Evolutionary conservation across 495 filamentous ascomycete species (phyloP).

Genomic region (Hypomontagnella monticulosa): DNA sequence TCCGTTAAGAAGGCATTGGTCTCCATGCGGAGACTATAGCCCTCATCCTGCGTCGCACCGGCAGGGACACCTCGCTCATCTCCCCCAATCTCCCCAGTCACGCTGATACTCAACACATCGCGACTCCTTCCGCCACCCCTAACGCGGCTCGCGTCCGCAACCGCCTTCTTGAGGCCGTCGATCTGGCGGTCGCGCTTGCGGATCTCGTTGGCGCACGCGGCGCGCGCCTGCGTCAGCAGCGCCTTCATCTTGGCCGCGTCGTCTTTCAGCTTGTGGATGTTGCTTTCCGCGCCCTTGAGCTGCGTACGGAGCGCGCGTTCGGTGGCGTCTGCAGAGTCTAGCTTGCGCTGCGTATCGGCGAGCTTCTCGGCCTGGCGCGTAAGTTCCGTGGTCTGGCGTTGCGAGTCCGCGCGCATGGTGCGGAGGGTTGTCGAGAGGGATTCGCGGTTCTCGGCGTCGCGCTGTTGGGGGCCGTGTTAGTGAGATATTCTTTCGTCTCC

Average conservation of each 20-base stretch:
- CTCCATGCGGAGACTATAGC: slow-evolving; percentile 81
- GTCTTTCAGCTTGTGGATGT: slow-evolving; percentile 75
- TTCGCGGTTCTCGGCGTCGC: slow-evolving; percentile 87
- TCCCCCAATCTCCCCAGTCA: slow-evolving; percentile 57
- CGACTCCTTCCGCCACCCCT: slow-evolving; percentile 59
- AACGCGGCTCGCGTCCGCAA: slow-evolving; percentile 59
- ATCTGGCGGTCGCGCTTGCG: slow-evolving; percentile 91
- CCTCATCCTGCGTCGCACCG: slow-evolving; percentile 63
- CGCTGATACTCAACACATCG: slow-evolving; percentile 63
- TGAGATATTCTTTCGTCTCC: not conserved
- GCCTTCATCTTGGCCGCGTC: slow-evolving; percentile 81
- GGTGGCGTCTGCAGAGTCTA: slow-evolving; percentile 77
- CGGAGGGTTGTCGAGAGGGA: slow-evolving; percentile 81
- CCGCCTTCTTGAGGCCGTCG: slow-evolving; percentile 84
- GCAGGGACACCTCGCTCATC: slow-evolving; percentile 51
- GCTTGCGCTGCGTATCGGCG: slow-evolving; percentile 76
- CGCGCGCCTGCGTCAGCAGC: slow-evolving; percentile 79
- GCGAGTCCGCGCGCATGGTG: slow-evolving; percentile 73
- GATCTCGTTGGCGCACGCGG: slow-evolving; percentile 90
- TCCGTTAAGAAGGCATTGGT: slow-evolving; percentile 93
- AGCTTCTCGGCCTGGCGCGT: slow-evolving; percentile 71
- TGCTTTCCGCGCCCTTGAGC: slow-evolving; percentile 74
- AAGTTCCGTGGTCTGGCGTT: slow-evolving; percentile 70
- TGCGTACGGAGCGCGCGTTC: slow-evolving; percentile 75
- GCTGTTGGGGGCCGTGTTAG: slow-evolving; percentile 59